Evolutionary conservation across 2,329 filamentous ascomycete species (phyloP).

Genomic region (Talaromyces sp.): DNA sequence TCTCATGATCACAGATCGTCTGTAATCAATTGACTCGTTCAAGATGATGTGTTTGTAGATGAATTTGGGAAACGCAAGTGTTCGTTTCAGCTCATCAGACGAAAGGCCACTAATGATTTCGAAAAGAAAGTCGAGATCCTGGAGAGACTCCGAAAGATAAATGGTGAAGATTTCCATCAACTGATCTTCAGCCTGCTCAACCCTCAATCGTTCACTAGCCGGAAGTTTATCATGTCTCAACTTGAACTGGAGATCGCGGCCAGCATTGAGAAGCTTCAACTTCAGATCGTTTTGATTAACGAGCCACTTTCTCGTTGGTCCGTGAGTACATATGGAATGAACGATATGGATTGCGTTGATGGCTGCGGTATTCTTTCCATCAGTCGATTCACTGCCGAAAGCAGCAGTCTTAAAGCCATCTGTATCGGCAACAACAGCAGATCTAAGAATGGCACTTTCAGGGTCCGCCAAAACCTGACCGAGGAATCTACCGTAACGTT

Average conservation of each 20-base stretch:
- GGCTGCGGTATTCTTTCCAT: constrained; percentile 69
- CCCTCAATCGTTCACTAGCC: constrained; percentile 70
- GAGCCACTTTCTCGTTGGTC: constrained; percentile 64
- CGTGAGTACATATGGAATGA: constrained; percentile 68
- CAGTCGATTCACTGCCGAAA: constrained; percentile 59
- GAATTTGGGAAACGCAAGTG: constrained; percentile 71
- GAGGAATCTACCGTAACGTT: constrained; percentile 85
- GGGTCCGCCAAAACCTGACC: constrained; percentile 77
- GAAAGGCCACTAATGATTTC: constrained; percentile 79
- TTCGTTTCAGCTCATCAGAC: constrained; percentile 72
- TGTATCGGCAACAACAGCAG: constrained; percentile 68
- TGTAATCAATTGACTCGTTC: constrained; percentile 79
- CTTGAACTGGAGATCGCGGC: constrained; percentile 73
- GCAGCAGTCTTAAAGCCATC: constrained; percentile 65
- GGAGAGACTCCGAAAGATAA: constrained; percentile 68
- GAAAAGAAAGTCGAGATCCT: constrained; percentile 79
- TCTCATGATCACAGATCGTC: constrained; percentile 73
- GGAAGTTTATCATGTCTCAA: constrained; percentile 67
- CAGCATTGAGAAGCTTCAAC: constrained; percentile 56
- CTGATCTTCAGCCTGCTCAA: constrained; percentile 84
- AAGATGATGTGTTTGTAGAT: constrained; percentile 82
- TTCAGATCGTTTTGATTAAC: constrained; percentile 55
- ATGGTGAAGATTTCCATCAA: constrained; percentile 79
- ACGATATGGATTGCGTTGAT: constrained; percentile 87
- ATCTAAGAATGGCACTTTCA: constrained; percentile 69